Base-by-base conservation (phyloP, 495 filamentous ascomycete species). In the Hypoxylon crocopeplum region DNA sequence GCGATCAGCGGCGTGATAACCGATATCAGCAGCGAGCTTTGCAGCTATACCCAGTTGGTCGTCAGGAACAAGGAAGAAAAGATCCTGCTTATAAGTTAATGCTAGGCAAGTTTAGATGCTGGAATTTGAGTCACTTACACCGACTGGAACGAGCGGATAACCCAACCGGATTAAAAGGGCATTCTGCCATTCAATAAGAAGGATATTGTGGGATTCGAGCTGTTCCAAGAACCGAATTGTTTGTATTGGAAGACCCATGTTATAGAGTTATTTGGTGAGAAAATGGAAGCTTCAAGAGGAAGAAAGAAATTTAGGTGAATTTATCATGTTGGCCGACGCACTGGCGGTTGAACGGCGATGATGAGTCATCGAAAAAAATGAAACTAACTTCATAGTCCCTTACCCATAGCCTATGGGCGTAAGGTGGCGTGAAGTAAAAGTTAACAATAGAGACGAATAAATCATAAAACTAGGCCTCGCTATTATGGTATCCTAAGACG, bases 131-230 rank as follows among this genome's bases (percentile, higher is more conserved):
- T 2, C 1, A 50, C 47, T 50, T 39, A 50, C 47, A 2, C 7
- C 30, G 3, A 20, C 2, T 12, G n/a, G 2, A 15, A 40, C 11
- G 1, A 40, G n/a, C 5, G 33, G 47, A 30, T 50, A 50, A 6
- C 47, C 47, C 10, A 50, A 20, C 1, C 47, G 34, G n/a, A 3
- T 30, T 3, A 39, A 40, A 11, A 50, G 47, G 30, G 20, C 13
- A 29, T 37, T 25, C 47, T 50, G 20, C 47, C 47, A 50, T 22
- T 50, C 47, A 20, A 50, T n/a, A 40, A 50, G 47, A 2, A 38
- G 24, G 21, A 50, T 40, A 39, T 50, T 13, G n/a, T 38, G 24
- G 19, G 20, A 2, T 12, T 50, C 34, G 34, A 50, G 21, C 12
- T 48, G 45, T 37, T 48, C 45, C 8, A 48, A 11, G 6, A 48